These are phyloP conservation scores for Pichia nakasei DNA, from an alignment of 805 yeast genomes.

Conservation along the genomic window DNA sequence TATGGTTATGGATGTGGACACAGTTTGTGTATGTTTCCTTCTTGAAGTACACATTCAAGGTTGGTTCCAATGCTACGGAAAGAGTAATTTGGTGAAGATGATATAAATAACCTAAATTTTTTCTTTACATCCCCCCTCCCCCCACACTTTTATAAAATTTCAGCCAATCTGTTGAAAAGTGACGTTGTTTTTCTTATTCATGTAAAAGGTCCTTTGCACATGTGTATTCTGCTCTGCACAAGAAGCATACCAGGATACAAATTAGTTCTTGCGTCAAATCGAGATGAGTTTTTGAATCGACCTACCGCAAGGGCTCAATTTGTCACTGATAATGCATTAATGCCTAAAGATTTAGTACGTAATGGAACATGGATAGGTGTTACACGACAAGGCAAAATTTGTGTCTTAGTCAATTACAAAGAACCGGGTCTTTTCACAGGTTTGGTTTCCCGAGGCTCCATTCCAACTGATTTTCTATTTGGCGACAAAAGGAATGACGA, in stretches of 20 bases:
- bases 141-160: no score
- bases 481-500: constrained; percentile 20
- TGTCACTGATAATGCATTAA: constrained; percentile 32
- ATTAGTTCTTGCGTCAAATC: constrained; percentile 65
- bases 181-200: no score
- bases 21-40: constrained; percentile 46
- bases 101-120: no score
- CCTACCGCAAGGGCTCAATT: constrained; percentile 53
- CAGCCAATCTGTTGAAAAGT: no score
- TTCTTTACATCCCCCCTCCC: no score
- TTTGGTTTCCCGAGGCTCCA: constrained; percentile 35
- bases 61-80: constrained; percentile 49
- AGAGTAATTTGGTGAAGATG: constrained; percentile 75
- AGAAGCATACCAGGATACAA: constrained; percentile 67
- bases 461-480: constrained; percentile 33
- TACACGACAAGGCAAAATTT: constrained; percentile 42
- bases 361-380: constrained; percentile 90
- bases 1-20: constrained; percentile 56
- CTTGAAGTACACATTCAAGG: constrained; percentile 49
- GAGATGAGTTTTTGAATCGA: constrained; percentile 79
- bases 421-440: constrained; percentile 29
- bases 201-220: no score
- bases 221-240: constrained; percentile 76
- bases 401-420: constrained; percentile 69
- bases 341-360: constrained; percentile 70